A percentile compares a stretch with the other conserved stretches of the same genome.
phyloP scores from a whole-genome alignment of 495 filamentous ascomycete genomes.

The Xylaria bambusicola region DNA sequence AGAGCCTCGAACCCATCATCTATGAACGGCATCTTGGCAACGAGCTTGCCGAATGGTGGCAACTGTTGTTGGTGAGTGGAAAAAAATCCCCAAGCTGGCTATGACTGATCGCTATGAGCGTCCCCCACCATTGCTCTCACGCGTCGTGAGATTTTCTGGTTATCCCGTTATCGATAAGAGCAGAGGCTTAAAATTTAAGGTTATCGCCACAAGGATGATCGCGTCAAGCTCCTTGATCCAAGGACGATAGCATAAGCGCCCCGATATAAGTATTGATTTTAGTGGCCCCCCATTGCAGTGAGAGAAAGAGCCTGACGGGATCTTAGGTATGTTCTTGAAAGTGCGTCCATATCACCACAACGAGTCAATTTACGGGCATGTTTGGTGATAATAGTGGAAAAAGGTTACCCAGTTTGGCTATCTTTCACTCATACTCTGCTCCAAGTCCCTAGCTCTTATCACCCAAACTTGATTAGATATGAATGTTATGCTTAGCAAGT shows the following conservation, averaged over 20 bases:
- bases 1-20: slow-evolving; percentile 78
- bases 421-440: not conserved
- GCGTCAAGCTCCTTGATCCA: not conserved
- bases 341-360: too few relatives aligned
- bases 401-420: not conserved
- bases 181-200: slow-evolving; percentile 21
- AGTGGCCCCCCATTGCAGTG: too few relatives aligned
- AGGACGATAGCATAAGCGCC: slow-evolving; percentile 11
- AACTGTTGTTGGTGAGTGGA: slow-evolving; percentile 12
- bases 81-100: slow-evolving; percentile 11
- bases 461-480: too few relatives aligned
- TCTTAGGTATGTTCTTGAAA: too few relatives aligned
- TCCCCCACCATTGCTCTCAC: slow-evolving; percentile 16
- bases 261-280: slow-evolving; percentile 9
- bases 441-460: too few relatives aligned
- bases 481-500: too few relatives aligned
- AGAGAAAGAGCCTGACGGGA: too few relatives aligned
- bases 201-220: slow-evolving; percentile 8
- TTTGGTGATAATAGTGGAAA: too few relatives aligned
- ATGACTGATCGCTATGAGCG: slow-evolving; percentile 23
- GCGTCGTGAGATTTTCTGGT: slow-evolving; percentile 6
- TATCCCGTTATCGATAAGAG: slow-evolving; percentile 20
- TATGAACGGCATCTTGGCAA: slow-evolving; percentile 44
- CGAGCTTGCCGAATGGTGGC: slow-evolving; percentile 8
- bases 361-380: too few relatives aligned